Conservation (phyloP, 2,329 filamentous ascomycete species). For the Pseudocercospora crystallina region DNA sequence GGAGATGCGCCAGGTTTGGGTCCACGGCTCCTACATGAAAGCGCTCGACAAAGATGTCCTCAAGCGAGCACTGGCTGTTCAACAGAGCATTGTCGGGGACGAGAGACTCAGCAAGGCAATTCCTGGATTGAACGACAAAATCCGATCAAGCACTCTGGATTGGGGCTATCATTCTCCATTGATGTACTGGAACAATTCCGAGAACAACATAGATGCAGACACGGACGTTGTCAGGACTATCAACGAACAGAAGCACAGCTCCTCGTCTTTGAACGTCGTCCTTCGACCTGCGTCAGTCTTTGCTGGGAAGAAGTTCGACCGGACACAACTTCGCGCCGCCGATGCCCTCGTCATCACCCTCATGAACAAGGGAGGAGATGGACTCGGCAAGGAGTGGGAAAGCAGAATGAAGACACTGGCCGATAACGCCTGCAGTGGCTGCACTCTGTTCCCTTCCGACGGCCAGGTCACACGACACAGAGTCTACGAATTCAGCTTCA, state of each 20-base stretch:
- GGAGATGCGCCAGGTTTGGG: conserved; percentile 79
- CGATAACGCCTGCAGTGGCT: conserved; percentile 51
- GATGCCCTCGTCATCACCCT: conserved; percentile 78
- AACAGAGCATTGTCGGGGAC: conserved; percentile 65
- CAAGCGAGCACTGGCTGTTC: conserved; percentile 65
- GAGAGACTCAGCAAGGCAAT: conserved; percentile 24
- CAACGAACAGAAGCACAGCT: conserved; percentile 61
- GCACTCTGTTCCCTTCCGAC: conserved; percentile 65
- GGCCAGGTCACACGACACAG: conserved; percentile 57
- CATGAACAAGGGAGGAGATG: conserved; percentile 66
- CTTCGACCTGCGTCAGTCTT: conserved; percentile 77
- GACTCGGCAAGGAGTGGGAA: conserved; percentile 66
- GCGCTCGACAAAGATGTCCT: conserved; percentile 68
- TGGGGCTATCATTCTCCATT: conserved; percentile 84
- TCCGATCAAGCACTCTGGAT: conserved; percentile 43
- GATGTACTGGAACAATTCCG: conserved; percentile 73
- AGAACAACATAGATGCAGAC: conserved; percentile 60
- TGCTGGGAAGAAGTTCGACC: conserved; percentile 74
- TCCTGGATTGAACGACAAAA: conserved; percentile 25
- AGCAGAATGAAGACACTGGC: conserved; percentile 57
- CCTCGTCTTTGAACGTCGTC: conserved; percentile 70
- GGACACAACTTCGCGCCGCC: conserved; percentile 66
- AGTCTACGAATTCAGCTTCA: conserved; percentile 76
- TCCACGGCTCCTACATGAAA: conserved; percentile 78
- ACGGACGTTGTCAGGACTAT: conserved; percentile 66